phyloP scores from a whole-genome alignment of 306 rosid species.

The Potentilla sterilis region DNA sequence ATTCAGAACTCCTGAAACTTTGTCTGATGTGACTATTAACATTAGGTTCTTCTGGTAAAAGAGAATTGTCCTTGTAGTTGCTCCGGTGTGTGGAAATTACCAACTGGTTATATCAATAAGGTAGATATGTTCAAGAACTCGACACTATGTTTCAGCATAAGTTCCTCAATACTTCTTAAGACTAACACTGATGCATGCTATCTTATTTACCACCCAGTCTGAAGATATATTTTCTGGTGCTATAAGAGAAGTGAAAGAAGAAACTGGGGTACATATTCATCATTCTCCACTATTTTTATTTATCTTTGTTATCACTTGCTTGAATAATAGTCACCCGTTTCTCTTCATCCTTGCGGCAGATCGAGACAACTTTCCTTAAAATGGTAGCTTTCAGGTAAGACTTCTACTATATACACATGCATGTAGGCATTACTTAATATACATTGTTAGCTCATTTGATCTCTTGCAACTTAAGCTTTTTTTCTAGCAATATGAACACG shows the following conservation, averaged over 20 bases:
- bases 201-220: constrained; percentile 18
- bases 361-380: constrained; percentile 42
- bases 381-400: constrained; percentile 49
- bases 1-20: not conserved
- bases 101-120: constrained; percentile 47
- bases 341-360: constrained; percentile 16
- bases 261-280: constrained; percentile 39
- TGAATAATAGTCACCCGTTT: not conserved
- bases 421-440: not conserved
- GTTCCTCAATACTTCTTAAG: not conserved
- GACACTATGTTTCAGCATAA: not conserved
- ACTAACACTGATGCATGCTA: not conserved
- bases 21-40: not conserved
- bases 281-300: not conserved
- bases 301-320: not conserved
- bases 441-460: not conserved
- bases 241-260: constrained; percentile 50
- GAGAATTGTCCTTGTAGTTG: constrained; percentile 40
- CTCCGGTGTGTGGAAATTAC: constrained; percentile 38
- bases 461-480: not conserved
- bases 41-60: constrained; percentile 46
- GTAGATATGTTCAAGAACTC: constrained; percentile 7
- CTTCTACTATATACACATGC: not conserved
- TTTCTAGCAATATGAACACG: too few relatives aligned
- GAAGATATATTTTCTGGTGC: constrained; percentile 44